Evolutionary conservation across 768 basidiomycete species (phyloP).

Genomic region (Aureoboletus auriporus): DNA sequence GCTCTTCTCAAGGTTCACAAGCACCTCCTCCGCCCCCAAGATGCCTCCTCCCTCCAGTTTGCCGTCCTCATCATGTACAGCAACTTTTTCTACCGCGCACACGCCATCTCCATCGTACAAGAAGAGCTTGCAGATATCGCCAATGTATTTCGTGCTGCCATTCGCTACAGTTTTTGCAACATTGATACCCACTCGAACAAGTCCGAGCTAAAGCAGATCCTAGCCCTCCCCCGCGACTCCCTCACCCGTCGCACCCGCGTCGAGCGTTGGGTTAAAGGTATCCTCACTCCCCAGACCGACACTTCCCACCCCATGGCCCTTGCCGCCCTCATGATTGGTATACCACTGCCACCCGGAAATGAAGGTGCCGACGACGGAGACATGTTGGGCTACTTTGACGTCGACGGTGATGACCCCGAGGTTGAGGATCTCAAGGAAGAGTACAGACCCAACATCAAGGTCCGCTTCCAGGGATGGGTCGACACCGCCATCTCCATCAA

Average conservation of each 20-base stretch:
- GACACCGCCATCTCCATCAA: constrained; percentile 36
- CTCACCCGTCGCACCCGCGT: constrained; percentile 44
- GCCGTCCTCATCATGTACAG: constrained; percentile 40
- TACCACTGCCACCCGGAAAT: constrained; percentile 38
- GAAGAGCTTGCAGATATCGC: constrained; percentile 49
- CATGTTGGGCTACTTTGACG: constrained; percentile 46
- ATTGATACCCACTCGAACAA: constrained; percentile 40
- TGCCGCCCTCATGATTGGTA: constrained; percentile 62
- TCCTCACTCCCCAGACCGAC: constrained; percentile 36
- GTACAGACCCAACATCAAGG: constrained; percentile 53
- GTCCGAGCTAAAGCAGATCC: constrained; percentile 42
- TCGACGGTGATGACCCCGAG: constrained; percentile 51
- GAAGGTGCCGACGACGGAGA: constrained; percentile 43
- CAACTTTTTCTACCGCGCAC: constrained; percentile 19
- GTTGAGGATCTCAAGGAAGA: constrained; percentile 59
- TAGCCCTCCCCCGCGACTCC: constrained; percentile 38
- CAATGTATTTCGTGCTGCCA: constrained; percentile 37
- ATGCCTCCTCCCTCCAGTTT: constrained; percentile 42
- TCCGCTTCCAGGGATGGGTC: constrained; percentile 57
- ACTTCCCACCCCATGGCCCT: constrained; percentile 52
- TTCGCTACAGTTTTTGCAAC: constrained; percentile 44
- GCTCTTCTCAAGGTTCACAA: constrained; percentile 43
- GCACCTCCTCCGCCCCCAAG: constrained; percentile 60
- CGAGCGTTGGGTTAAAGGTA: constrained; percentile 48
- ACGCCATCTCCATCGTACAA: constrained; percentile 44